Evolutionary conservation across 371 early-diverging fungal genomes (phyloP).

Genomic region (Mucor mucedo): DNA sequence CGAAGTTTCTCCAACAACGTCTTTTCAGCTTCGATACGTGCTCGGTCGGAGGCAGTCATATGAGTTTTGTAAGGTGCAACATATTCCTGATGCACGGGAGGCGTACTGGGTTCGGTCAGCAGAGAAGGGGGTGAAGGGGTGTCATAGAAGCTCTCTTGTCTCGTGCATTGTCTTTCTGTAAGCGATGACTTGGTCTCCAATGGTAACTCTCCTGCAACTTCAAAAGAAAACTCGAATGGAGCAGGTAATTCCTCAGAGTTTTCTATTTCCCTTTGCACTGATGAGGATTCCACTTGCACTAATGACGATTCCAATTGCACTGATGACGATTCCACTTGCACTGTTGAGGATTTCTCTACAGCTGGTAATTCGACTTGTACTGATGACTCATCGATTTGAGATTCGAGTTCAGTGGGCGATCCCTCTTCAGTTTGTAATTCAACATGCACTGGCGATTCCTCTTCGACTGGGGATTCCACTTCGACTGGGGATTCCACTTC

Average conservation of each 20-base stretch:
- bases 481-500: no score
- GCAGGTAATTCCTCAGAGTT: neutral
- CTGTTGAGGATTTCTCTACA: no score
- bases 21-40: slow-evolving; percentile 38
- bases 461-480: no score
- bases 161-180: no score
- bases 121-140: slow-evolving; percentile 16
- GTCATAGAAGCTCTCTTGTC: neutral
- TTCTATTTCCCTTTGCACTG: neutral
- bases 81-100: slow-evolving; percentile 6
- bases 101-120: slow-evolving; percentile 19
- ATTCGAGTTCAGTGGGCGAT: neutral
- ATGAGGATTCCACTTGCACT: no score
- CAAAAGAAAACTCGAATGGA: neutral
- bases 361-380: neutral
- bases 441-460: neutral
- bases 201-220: neutral
- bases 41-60: slow-evolving; percentile 28
- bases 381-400: neutral
- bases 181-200: neutral
- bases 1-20: slow-evolving; percentile 31
- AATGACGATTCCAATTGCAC: neutral
- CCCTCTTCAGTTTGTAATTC: neutral
- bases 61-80: slow-evolving; percentile 23
- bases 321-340: neutral